phyloP scores from a whole-genome alignment of 2,329 filamentous ascomycete species.

The Xenoacremonium recifei region DNA sequence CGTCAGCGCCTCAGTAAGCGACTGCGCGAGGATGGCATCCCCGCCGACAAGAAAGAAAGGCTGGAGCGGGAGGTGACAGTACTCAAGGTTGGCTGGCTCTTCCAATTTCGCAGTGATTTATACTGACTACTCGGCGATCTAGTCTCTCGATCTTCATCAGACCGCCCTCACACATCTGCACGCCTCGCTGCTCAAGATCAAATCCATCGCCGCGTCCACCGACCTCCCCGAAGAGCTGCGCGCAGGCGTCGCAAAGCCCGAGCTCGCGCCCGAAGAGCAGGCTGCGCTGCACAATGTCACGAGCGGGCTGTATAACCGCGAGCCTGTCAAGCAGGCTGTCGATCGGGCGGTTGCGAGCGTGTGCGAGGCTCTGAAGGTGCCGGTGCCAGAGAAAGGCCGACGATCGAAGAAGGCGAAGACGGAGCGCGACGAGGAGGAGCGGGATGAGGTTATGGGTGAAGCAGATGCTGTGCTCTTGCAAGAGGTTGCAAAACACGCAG shows the following conservation, averaged over 20 bases:
- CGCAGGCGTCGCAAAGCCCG: conserved; percentile 46
- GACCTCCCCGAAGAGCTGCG: conserved; percentile 49
- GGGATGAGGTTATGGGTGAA: conserved; percentile 21
- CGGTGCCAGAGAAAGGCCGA: conserved; percentile 42
- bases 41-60: conserved; percentile 51
- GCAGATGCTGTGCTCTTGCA: conserved; percentile 7
- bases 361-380: conserved; percentile 47
- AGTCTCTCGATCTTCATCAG: conserved; percentile 58
- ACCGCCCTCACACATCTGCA: conserved; percentile 56
- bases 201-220: conserved; percentile 49
- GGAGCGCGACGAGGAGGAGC: conserved; percentile 30
- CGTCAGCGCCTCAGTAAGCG: conserved; percentile 70
- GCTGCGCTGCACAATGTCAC: conserved; percentile 57
- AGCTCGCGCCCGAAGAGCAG: conserved; percentile 51
- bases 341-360: conserved; percentile 48
- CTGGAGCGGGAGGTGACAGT: conserved; percentile 61
- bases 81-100: conserved; percentile 43
- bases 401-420: conserved; percentile 30
- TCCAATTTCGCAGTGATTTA: neutral
- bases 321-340: conserved; percentile 48
- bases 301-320: conserved; percentile 53
- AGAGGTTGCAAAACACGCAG: conserved; percentile 17
- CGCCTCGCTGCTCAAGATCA: conserved; percentile 53
- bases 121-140: neutral
- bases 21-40: conserved; percentile 45